Percentiles rank a stretch among this genome's conserved stretches.
These are phyloP conservation scores for Phytophthora ramorum DNA, from an alignment of 352 stramenopile genomes.

Conservation along the genomic window DNA sequence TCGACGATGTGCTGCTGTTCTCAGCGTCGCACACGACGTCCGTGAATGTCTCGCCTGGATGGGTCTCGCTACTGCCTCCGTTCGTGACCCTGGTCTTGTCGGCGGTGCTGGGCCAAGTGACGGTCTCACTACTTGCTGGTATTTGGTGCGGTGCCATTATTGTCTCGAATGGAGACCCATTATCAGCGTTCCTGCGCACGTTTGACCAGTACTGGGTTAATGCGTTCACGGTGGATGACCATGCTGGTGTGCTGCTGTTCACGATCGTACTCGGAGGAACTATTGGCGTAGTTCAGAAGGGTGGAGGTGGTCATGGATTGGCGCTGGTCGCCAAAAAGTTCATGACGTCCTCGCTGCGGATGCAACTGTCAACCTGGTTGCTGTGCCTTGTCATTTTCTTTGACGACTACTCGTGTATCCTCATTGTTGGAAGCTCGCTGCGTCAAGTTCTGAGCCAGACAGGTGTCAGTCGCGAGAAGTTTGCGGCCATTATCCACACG, in stretches of 20 bases:
- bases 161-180: conserved; percentile 76
- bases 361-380: conserved; percentile 86
- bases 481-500: conserved; percentile 90
- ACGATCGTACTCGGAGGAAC: conserved; percentile 89
- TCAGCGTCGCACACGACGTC: conserved; percentile 39
- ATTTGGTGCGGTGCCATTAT: conserved; percentile 91
- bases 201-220: conserved; percentile 91
- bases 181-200: conserved; percentile 80
- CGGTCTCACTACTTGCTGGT: conserved; percentile 80
- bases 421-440: conserved; percentile 91
- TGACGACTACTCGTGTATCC: conserved; percentile 92
- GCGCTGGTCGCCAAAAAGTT: conserved; percentile 80
- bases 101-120: conserved; percentile 77
- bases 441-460: conserved; percentile 84
- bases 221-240: conserved; percentile 81
- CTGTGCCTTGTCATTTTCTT: conserved; percentile 92
- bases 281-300: conserved; percentile 91
- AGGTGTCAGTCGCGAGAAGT: conserved; percentile 89
- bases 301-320: conserved; percentile 85
- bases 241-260: conserved; percentile 90
- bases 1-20: conserved; percentile 35
- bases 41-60: conserved; percentile 75
- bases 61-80: conserved; percentile 76
- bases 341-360: conserved; percentile 84
- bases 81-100: conserved; percentile 82